A percentile compares a stretch with the other conserved stretches of the same genome.
Evolutionary conservation across 306 rosid species (phyloP).

Genomic region (Argentina anserina): DNA sequence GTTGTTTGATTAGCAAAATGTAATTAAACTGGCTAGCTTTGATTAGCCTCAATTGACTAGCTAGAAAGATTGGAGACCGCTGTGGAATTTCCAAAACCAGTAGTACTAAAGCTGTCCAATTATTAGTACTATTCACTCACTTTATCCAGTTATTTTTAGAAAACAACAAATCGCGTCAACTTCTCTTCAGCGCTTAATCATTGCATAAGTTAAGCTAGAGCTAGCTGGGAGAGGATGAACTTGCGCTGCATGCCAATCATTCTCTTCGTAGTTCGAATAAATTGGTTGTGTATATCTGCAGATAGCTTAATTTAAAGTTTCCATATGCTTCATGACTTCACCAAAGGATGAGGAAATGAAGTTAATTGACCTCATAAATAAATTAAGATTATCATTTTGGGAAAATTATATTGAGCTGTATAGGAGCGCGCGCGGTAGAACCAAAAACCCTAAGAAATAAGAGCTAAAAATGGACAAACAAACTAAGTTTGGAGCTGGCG

Average conservation of each 20-base stretch:
- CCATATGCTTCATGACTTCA: neutral
- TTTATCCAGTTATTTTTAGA: conserved; percentile 25
- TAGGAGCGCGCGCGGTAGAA: neutral
- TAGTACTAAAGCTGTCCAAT: conserved; percentile 24
- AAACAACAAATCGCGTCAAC: conserved; percentile 30
- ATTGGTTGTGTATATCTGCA: neutral
- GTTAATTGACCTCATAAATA: neutral
- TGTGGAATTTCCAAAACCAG: conserved; percentile 27
- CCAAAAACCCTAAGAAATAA: neutral
- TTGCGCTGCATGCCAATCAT: conserved; percentile 24
- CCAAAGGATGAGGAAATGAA: neutral
- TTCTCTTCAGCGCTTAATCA: conserved; percentile 35
- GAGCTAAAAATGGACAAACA: conserved; percentile 21
- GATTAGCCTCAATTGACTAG: conserved; percentile 28
- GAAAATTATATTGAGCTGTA: neutral
- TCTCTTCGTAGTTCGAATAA: conserved; percentile 1
- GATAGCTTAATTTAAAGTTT: neutral
- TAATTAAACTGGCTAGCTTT: neutral
- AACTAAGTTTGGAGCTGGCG: conserved; percentile 27
- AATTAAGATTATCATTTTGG: neutral
- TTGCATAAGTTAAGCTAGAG: conserved; percentile 32
- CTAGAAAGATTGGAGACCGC: conserved; percentile 2
- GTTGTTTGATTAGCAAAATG: neutral
- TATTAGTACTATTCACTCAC: conserved; percentile 14
- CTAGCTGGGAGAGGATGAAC: conserved; percentile 15